Percentiles rank a stretch among this genome's conserved stretches.
These are phyloP conservation scores for Neocallimastix lanati DNA, from an alignment of 192 early-diverging fungal genomes.

Conservation along the genomic window DNA sequence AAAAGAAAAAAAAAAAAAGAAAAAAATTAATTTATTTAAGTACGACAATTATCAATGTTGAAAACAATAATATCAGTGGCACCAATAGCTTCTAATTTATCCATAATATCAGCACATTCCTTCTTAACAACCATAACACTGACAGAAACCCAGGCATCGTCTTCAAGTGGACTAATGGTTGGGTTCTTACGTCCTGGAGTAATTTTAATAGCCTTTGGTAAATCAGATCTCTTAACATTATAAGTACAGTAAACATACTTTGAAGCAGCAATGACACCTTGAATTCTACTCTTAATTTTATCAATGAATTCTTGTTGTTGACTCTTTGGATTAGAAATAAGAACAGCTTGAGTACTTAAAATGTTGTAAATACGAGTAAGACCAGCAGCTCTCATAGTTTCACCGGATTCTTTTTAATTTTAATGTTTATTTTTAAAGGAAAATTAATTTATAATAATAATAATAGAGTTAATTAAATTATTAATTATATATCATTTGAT, in stretches of 20 bases:
- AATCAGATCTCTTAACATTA: slow-evolving; percentile 51
- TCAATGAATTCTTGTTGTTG: slow-evolving; percentile 57
- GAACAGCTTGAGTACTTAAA: slow-evolving; percentile 65
- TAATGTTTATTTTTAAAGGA: too few relatives aligned
- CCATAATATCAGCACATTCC: slow-evolving; percentile 71
- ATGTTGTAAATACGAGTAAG: slow-evolving; percentile 75
- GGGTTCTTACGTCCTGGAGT: slow-evolving; percentile 89
- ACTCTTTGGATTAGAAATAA: slow-evolving; percentile 61
- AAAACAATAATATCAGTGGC: slow-evolving; percentile 82
- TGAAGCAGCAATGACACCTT: slow-evolving; percentile 76
- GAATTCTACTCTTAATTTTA: slow-evolving; percentile 63
- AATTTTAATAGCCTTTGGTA: slow-evolving; percentile 48
- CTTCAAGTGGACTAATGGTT: slow-evolving; percentile 68
- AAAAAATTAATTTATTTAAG: slow-evolving; percentile 28
- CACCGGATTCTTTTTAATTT: slow-evolving; percentile 87
- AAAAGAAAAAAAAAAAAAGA: too few relatives aligned
- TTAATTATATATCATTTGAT: too few relatives aligned
- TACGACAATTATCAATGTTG: slow-evolving; percentile 58
- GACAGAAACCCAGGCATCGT: slow-evolving; percentile 75
- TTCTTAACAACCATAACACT: slow-evolving; percentile 75
- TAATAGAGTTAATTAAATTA: too few relatives aligned
- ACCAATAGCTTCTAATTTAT: slow-evolving; percentile 62
- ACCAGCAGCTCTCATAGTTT: slow-evolving; percentile 99
- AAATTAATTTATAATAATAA: too few relatives aligned
- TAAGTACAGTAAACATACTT: slow-evolving; percentile 80